Evolutionary conservation across 2,329 filamentous ascomycete genomes (phyloP), one percentile per base, ranked within the genome.

Genomic region (Fusarium sp.): DNA sequence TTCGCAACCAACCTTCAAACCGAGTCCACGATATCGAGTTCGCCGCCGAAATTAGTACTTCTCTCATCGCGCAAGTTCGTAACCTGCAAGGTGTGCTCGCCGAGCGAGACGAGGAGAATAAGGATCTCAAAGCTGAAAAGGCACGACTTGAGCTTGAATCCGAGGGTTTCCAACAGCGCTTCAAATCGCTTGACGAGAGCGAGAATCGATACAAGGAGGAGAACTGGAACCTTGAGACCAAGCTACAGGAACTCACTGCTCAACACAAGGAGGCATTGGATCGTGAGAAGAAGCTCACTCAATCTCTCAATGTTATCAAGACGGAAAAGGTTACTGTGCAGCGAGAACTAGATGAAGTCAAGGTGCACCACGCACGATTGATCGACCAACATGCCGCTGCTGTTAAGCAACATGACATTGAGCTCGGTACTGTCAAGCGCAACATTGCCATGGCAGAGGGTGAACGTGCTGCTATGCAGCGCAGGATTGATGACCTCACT

Each of bases 141-240:
- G 91, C 92, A 8, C 88, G 89, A 64, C 85, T 98, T 35, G 94
- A 98, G 78, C 87, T 93, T 33, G 94, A 98, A 70, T 88, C 90
- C 0, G 92, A 97, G 77, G 89, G 87, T 5, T 88, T 97, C 68
- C 88, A 91, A 54, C 93, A 97, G 78, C 89, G 94, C 33, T 84
- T 98, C 69, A 92, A 93, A 76, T 87, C 88, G 9, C 84, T 98
- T 39, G 94, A 98, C 73, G 96, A 99, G 80, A 97, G 92, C 77
- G 96, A 99, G 79, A 92, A 97, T 75, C 91, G 93, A 53, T 97
- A 97, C 83, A 98, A 98, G 81, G 96, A 99, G 76, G 96, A 98
- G 80, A 99, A 98, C 78, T 99, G 96, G 96, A 95, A 92, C 68
- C 86, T 99, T 37, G 96, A 99, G 80, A 97, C 94, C 0, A 93